Evolutionary conservation across 202 grass and related monocot species (phyloP).

Genomic region (Digitaria exilis): DNA sequence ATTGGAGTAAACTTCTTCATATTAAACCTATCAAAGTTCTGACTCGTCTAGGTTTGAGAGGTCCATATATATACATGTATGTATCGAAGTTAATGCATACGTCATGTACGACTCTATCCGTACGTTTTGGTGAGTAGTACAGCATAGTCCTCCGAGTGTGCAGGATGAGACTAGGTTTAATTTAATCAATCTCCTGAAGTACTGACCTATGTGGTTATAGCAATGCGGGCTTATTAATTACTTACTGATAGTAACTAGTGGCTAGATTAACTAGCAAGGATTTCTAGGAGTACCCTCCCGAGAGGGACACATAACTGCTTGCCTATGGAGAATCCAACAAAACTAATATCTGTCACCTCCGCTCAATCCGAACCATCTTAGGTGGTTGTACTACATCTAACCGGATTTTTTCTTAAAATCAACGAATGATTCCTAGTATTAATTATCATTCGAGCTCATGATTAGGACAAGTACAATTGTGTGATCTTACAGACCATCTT

Average conservation of each 20-base stretch:
- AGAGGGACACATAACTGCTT: neutral
- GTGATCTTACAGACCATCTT: neutral
- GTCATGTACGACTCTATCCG: neutral
- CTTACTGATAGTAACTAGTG: neutral
- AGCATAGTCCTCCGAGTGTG: neutral
- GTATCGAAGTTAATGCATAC: neutral
- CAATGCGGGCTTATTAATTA: too few relatives aligned
- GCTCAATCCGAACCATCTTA: neutral
- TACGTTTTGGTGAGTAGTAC: neutral
- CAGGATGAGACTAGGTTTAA: too few relatives aligned
- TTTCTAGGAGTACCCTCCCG: neutral
- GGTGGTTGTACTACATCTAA: too few relatives aligned
- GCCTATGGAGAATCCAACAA: neutral
- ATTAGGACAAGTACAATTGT: neutral
- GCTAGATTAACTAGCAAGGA: neutral
- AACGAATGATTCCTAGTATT: too few relatives aligned
- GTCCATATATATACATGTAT: neutral
- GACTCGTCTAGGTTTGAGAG: too few relatives aligned
- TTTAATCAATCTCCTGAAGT: neutral
- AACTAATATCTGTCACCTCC: neutral
- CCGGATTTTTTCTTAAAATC: neutral
- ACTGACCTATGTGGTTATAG: too few relatives aligned
- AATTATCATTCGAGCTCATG: neutral
- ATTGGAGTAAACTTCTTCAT: neutral
- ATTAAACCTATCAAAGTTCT: neutral